Evolutionary conservation across 192 early-diverging fungal genomes (phyloP), one percentile per base, ranked within the genome.

Genomic region (Coemansia sp.): DNA sequence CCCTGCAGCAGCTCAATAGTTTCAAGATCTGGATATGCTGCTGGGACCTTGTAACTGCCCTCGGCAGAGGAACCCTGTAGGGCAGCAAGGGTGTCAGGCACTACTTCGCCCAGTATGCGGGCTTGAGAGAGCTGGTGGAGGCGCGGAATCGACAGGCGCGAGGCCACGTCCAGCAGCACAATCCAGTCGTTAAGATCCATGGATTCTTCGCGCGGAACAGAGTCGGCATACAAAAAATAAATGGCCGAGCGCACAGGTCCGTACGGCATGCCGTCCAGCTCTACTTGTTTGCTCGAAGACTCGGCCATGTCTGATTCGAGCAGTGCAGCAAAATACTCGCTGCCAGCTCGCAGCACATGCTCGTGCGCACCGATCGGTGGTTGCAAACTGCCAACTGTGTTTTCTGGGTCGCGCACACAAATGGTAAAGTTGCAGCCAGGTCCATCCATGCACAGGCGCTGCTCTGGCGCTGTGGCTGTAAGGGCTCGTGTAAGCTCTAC

Each of bases 241-340:
- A 80, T 62, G 10, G 77, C 77, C 27, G 55, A 23, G n/a, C 77
- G 71, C 41, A 71, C 77, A 15, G 65, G 45, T 22, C 77, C 77
- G 38, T 80, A 80, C 11, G 77, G 65, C 69, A 80, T 68, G 62
- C 49, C 58, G 29, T 74, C 65, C 24, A 80, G 71, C 47, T 24
- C 64, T 15, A 80, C 77, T 11, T 64, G 49, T 50, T 64, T 70
- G 39, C 65, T 49, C 19, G 59, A 53, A 5, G 71, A 43, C 38
- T 80, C 77, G 17, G 72, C 58, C 77, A 80, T 80, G 17, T 62
- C 25, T 10, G 77, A 80, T 2, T 57, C 57, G 24, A 74, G 66
- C 47, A 80, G 58, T 17, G 77, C 77, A 0, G 68, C 72, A 60
- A 80, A 80, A 48, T 80, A 80, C 21, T 80, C 77, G 55, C 77